A percentile compares a stretch with the other conserved stretches of the same genome.
Conservation (phyloP, 106 monocot species). For the Alisma plantagoaquatica region DNA sequence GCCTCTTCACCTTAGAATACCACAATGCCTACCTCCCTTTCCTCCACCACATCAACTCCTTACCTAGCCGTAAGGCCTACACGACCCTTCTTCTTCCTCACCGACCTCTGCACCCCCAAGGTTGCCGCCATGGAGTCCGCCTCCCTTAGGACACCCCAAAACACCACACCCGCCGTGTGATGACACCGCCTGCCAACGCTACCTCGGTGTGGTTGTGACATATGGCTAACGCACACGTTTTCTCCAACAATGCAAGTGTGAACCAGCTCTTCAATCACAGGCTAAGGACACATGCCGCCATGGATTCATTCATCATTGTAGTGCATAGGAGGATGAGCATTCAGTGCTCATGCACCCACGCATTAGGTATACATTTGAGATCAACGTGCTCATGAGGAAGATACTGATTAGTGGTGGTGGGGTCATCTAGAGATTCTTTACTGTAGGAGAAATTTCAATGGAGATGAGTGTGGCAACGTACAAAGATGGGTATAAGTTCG, state of each 20-base stretch:
- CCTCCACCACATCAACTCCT: slow-evolving; percentile 50
- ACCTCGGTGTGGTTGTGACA: slow-evolving; percentile 75
- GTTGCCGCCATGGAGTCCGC: slow-evolving; percentile 70
- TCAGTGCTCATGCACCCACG: slow-evolving; percentile 75
- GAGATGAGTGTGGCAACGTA: slow-evolving; percentile 67
- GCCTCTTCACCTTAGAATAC: slow-evolving; percentile 67
- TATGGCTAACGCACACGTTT: slow-evolving; percentile 74
- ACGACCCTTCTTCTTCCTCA: slow-evolving; percentile 76
- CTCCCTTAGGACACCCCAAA: slow-evolving; percentile 37
- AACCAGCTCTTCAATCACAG: slow-evolving; percentile 86
- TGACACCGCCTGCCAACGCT: slow-evolving; percentile 65
- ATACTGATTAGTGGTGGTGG: slow-evolving; percentile 75
- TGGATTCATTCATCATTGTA: slow-evolving; percentile 81
- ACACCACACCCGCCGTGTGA: slow-evolving; percentile 22
- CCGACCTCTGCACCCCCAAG: slow-evolving; percentile 35
- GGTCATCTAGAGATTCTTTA: slow-evolving; percentile 76
- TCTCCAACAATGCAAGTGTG: slow-evolving; percentile 75
- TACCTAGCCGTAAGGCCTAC: slow-evolving; percentile 56
- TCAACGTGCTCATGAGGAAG: slow-evolving; percentile 77
- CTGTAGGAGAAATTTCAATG: slow-evolving; percentile 46
- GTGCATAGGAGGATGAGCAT: slow-evolving; percentile 69
- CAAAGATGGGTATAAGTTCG: slow-evolving; percentile 47
- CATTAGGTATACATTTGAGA: slow-evolving; percentile 86
- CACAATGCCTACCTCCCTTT: slow-evolving; percentile 78
- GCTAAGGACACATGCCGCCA: slow-evolving; percentile 67